A percentile compares a stretch with the other conserved stretches of the same genome.
Evolutionary conservation across 306 rosid species (phyloP).

Genomic region (Prunus padus): DNA sequence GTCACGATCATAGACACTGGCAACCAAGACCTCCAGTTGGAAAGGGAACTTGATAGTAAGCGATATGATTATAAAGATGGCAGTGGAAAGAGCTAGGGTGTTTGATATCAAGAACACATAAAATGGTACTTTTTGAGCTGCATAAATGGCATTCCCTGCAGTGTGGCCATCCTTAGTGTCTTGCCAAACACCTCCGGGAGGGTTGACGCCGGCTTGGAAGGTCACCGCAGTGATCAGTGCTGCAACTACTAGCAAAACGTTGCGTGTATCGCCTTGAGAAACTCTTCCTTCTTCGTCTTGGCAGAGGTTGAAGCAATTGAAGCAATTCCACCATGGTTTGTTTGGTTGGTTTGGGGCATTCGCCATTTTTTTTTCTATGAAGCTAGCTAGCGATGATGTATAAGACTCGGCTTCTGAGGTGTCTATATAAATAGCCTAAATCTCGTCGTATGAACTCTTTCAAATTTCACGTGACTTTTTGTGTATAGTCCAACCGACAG

Average conservation of each 20-base stretch:
- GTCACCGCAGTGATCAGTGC: constrained; percentile 39
- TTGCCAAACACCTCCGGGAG: constrained; percentile 55
- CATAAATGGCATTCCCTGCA: constrained; percentile 27
- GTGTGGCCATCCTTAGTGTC: neutral
- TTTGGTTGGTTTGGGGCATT: neutral
- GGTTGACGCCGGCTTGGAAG: constrained; percentile 42
- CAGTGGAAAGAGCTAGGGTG: constrained; percentile 34
- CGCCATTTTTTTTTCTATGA: neutral
- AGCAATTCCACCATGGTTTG: neutral
- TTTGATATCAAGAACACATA: constrained; percentile 30
- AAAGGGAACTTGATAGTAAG: constrained; percentile 35
- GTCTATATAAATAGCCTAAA: neutral
- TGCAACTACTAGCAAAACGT: constrained; percentile 27
- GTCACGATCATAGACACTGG: constrained; percentile 30
- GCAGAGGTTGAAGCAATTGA: constrained; percentile 18
- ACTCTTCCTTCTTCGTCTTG: constrained; percentile 14
- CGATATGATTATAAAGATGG: constrained; percentile 19
- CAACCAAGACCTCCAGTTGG: constrained; percentile 19
- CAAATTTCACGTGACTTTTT: too few relatives aligned
- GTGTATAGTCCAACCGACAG: too few relatives aligned
- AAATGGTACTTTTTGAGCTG: neutral
- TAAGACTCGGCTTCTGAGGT: neutral
- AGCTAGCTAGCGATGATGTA: neutral
- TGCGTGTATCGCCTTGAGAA: constrained; percentile 14
- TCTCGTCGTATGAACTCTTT: too few relatives aligned